Evolutionary conservation across 2,329 filamentous ascomycete genomes (phyloP), one percentile per base, ranked within the genome.

Genomic region (Sclerotinia nivalis): DNA sequence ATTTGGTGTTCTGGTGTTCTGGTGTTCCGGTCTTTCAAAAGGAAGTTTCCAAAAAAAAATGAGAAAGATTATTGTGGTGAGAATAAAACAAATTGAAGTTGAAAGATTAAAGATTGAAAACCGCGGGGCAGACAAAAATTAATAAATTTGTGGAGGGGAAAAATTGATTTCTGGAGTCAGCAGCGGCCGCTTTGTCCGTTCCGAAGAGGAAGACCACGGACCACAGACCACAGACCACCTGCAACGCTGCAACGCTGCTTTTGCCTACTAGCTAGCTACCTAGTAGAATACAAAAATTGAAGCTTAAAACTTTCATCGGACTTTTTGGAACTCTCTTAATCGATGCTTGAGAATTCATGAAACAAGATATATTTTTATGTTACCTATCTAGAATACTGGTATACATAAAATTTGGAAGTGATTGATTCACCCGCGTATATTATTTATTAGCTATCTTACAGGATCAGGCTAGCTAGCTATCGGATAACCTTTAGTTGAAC

Each of bases 111-210:
- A 58, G 34, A 40, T 40, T 25, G 7, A 25, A 9, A 37, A n/a
- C 13, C 31, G 60, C 60, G 60, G 60, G 60, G 60, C 20, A 62
- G 45, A 50, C 25, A 50, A 62, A 40, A 37, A 37, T 37, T 18
- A 34, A 62, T 34, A 62, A 50, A 50, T 49, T 34, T 50, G 60
- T 50, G 60, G 31, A 49, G 59, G 59, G 43, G 59, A 62, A 62
- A 62, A 62, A 49, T 49, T 18, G 43, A 62, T 49, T 28, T 43
- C 43, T 37, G 45, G 45, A 50, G 31, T 47, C 20, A 20, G 28
- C 18, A 34, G 45, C 60, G 60, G 60, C 60, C 60, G 60, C 60
- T 50, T 62, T 25, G 28, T 50, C 45, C 45, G 60, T n/a, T 47
- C 43, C 40, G 59, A 49, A 43, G 40, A 43, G 40, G 40, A 15